Evolutionary conservation across 805 yeast species (phyloP).

Genomic region (Blastobotrys terrestris): DNA sequence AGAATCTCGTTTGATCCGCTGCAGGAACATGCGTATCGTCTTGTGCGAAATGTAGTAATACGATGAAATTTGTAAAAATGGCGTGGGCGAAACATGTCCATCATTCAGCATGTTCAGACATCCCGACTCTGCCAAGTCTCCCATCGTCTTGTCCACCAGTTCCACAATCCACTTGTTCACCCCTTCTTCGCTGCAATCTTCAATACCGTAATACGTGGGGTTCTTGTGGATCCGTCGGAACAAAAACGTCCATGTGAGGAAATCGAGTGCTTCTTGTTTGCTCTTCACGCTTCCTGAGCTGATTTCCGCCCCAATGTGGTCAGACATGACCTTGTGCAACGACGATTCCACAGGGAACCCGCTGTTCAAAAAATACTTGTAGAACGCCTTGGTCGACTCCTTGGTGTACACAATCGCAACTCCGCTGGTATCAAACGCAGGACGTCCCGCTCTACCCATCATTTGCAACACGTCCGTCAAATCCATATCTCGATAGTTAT

Average conservation of each 20-base stretch:
- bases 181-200: constrained; percentile 47
- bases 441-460: constrained; percentile 86
- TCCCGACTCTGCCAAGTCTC: constrained; percentile 60
- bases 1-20: constrained; percentile 40
- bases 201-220: constrained; percentile 71
- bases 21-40: constrained; percentile 67
- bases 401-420: constrained; percentile 71
- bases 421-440: constrained; percentile 74
- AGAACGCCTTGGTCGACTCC: constrained; percentile 66
- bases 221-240: constrained; percentile 70
- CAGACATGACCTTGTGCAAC: constrained; percentile 66
- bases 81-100: constrained; percentile 47
- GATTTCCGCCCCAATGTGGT: constrained; percentile 78
- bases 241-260: constrained; percentile 69
- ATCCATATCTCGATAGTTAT: constrained; percentile 74
- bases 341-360: constrained; percentile 84
- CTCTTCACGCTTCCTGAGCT: constrained; percentile 60
- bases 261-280: constrained; percentile 66
- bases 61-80: constrained; percentile 78
- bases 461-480: constrained; percentile 73
- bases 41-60: constrained; percentile 90
- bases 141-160: constrained; percentile 63
- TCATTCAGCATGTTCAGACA: constrained; percentile 49
- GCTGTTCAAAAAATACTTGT: constrained; percentile 68
- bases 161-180: constrained; percentile 31